phyloP scores from a whole-genome alignment of 129 eudicot genomes.

The Apium graveolens region DNA sequence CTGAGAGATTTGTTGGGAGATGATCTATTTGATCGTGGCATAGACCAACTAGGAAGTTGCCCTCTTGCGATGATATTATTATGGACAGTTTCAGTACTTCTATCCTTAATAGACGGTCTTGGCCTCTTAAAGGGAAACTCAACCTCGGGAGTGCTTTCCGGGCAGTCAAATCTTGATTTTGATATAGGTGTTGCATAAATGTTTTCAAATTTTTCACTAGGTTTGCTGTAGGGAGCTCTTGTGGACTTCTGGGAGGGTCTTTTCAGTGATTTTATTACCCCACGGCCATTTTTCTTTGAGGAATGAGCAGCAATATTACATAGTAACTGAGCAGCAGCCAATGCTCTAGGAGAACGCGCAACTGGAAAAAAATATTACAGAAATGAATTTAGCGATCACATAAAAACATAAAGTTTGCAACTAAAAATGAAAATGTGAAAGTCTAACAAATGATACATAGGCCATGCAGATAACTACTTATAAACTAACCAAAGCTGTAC shows the following conservation, averaged over 20 bases:
- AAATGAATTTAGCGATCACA: not conserved
- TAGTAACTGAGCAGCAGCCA: slow-evolving; percentile 75
- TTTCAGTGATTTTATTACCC: slow-evolving; percentile 37
- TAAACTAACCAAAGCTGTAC: not conserved
- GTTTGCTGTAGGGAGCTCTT: slow-evolving; percentile 42
- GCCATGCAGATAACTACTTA: not conserved
- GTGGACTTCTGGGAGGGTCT: slow-evolving; percentile 51
- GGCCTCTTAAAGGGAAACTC: slow-evolving; percentile 37
- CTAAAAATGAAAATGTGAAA: not conserved
- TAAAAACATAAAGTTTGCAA: slow-evolving; percentile 1
- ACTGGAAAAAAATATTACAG: not conserved
- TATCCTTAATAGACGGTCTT: slow-evolving; percentile 16
- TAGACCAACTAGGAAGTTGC: slow-evolving; percentile 33
- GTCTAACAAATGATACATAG: not conserved
- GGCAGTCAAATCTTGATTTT: slow-evolving; percentile 23
- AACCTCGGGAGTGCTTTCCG: slow-evolving; percentile 17
- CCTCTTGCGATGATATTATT: slow-evolving; percentile 14
- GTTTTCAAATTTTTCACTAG: slow-evolving; percentile 42
- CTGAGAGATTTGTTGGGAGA: slow-evolving; percentile 48
- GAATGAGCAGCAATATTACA: slow-evolving; percentile 45
- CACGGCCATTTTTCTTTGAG: slow-evolving; percentile 35
- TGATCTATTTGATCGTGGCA: slow-evolving; percentile 52
- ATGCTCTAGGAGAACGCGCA: slow-evolving; percentile 28
- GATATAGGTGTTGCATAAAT: slow-evolving; percentile 38
- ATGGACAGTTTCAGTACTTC: slow-evolving; percentile 13